Evolutionary conservation across 1,284 basidiomycete species (phyloP), one percentile per base, ranked within the genome.

Genomic region (Hymenochaete sp.): DNA sequence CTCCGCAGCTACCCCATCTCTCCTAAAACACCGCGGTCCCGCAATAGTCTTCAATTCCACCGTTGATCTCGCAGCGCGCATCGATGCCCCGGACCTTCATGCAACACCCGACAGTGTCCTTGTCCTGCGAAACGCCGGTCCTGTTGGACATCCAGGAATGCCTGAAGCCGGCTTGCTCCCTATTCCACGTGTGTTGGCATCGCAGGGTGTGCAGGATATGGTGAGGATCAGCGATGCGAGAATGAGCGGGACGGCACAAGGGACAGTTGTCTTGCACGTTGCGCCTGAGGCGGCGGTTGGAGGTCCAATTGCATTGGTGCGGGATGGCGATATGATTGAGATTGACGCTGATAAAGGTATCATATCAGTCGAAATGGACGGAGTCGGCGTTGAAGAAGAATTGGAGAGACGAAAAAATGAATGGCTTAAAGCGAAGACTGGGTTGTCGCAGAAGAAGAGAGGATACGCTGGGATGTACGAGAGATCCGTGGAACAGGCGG

Each of bases 131-230:
- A 59, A 60, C 41, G 60, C 59, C 33, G 62, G 62, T 1, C 59
- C 61, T 0, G 54, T 58, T 2, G 62, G 61, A 6, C 54, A 59
- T 39, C 61, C 61, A 1, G 62, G 62, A n/a, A 64, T 64, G 62
- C 62, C 62, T 1, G 62, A 64, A 42, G 61, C 61, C 9, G 62
- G 62, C 2, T 56, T 61, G 39, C 54, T 61, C 3, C 62, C 62
- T 4, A 64, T 64, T 11, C 62, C 62, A 10, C 56, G 56, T 47
- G 60, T 60, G 45, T 56, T 64, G 9, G 61, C 59, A 3, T 45
- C 50, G 8, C 19, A 50, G 9, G 63, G 63, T 19, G 59, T 65
- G 9, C 57, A 56, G 43, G 63, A 65, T 45, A 60, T 65, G 59
- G 42, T 63, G 7, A 55, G 62, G 1, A 55, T 65, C 14, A 58